Evolutionary conservation across 768 basidiomycete genomes (phyloP), one percentile per base, ranked within the genome.

Genomic region (Gelatoporia subvermispora): DNA sequence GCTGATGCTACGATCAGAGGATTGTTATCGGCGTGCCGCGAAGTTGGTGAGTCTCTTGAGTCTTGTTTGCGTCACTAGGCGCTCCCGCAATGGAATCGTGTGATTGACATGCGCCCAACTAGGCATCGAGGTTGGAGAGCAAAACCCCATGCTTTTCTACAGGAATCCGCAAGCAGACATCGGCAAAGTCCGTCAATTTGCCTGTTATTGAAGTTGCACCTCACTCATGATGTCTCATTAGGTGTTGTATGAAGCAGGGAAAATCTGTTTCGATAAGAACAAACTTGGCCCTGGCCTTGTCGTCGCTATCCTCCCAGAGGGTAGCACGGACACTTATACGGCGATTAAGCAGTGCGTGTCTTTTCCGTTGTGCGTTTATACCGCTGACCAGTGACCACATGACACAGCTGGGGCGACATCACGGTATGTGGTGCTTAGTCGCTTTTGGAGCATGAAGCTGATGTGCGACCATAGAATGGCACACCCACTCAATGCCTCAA

Each of bases 401-500:
- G 5, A 13, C 7, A 5, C 18, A 90, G 88, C 58, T 88, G 88
- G 45, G 88, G 88, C 5, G 87, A 90, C 56, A 70, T 85, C 36
- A 66, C 67, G 35, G 79, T 80, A 22, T 31, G 40, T 45, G 20
- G 8, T 4, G 18, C 22, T 9, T n/a, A 15, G 22, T 35, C 20
- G 17, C 15, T 28, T 28, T 17, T 7, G 18, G 17, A 5, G n/a
- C 11, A 21, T 11, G 31, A 11, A 17, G 23, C n/a, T n/a, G n/a
- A n/a, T n/a, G n/a, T n/a, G n/a, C 22, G 21, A 47, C 17, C 15
- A 25, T 58, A 85, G 81, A 72, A 76, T 56, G 89, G 89, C 21
- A 80, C 89, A 8, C 81, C 88, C 0, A 91, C 88, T 0, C 88
- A 91, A 52, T 91, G 88, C 60, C 56, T 91, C 57, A 87, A 86